These are phyloP conservation scores for Phaffia tasmanica DNA, from an alignment of 768 basidiomycete species.

Conservation along the genomic window DNA sequence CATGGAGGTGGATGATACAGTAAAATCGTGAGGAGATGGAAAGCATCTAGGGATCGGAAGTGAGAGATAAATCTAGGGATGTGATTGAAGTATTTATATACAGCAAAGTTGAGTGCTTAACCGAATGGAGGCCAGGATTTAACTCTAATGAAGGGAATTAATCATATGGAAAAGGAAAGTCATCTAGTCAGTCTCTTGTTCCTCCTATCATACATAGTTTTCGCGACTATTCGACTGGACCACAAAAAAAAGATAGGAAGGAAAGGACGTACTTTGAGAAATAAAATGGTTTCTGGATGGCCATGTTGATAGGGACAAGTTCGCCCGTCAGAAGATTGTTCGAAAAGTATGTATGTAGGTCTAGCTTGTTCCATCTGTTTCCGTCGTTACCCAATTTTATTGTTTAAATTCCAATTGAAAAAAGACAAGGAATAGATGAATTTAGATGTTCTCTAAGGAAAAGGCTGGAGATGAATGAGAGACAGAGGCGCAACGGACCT, in stretches of 20 bases:
- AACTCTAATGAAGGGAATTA: neutral
- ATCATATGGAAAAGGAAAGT: neutral
- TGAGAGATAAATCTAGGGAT: no score
- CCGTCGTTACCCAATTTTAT: no score
- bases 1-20: no score
- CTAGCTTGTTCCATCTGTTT: slow-evolving; percentile 21
- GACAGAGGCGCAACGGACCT: neutral
- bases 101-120: neutral
- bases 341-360: slow-evolving; percentile 4
- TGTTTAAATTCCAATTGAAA: neutral
- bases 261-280: slow-evolving; percentile 16
- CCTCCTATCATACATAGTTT: no score
- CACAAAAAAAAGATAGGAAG: neutral
- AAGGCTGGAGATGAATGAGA: neutral
- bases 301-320: slow-evolving; percentile 8
- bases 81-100: no score
- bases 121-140: slow-evolving; percentile 13
- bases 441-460: no score
- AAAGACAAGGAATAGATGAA: neutral
- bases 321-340: slow-evolving; percentile 12
- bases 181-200: neutral
- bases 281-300: slow-evolving; percentile 15
- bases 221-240: no score
- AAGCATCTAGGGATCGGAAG: no score
- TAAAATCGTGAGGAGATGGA: no score